Base-by-base conservation (phyloP, 2,329 filamentous ascomycete species). In the Phaeophleospora eucalypticola region DNA sequence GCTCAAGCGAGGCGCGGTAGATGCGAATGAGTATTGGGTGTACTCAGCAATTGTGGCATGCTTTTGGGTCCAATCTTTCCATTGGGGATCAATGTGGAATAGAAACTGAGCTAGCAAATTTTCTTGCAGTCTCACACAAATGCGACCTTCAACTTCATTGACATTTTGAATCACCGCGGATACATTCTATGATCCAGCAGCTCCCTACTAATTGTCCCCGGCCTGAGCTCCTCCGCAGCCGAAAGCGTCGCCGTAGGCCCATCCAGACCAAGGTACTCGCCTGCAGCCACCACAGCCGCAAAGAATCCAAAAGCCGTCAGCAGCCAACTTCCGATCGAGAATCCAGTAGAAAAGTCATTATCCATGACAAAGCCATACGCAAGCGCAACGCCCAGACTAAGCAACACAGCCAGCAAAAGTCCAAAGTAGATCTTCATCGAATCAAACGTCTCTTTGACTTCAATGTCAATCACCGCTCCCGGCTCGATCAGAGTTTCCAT, bases 261-360 rank as follows among this genome's bases (percentile, higher is more conserved):
- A 9, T 54, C 51, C 8, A 54, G 27, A 4, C 51, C 51, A 17
- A 54, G 36, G 29, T 51, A 51, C 36, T 54, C 51, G 17, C 51
- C 49, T 2, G 51, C 51, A 3, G 52, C 52, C n/a, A 51, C 39
- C 1, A 53, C 48, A 8, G 52, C 52, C n/a, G 50, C 50, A n/a
- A 55, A 43, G 44, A 55, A 55, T 0, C 52, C 52, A n/a, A 50
- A 43, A 1, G 52, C 52, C 2, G 52, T 55, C n/a, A 55, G 49
- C 4, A 53, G 32, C 52, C 52, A 55, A 4, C 49, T 51, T 9
- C 46, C 52, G 15, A 55, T 48, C 6, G 52, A 55, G 29, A 55
- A 55, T 3, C 52, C 52, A 10, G 52, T 55, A 2, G 49, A 50
- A 32, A 55, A 55, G 29, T 55, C 52, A 4, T 43, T 34, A 9